Conservation (phyloP, 768 basidiomycete genomes). For the Rhodotorula taiwanensis region DNA sequence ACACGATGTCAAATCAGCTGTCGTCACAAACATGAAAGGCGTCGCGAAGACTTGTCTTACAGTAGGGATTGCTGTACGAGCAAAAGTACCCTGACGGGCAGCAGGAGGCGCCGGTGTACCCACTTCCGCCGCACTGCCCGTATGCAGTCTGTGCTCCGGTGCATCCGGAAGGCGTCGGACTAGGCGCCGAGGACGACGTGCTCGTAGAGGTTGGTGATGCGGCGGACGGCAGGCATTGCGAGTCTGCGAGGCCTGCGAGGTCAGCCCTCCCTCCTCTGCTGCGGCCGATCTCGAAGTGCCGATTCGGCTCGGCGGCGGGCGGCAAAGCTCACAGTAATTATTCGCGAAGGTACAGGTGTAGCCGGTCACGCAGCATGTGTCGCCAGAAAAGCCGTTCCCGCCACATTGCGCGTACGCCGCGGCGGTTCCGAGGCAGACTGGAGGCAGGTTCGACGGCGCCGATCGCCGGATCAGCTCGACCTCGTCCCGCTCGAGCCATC, state of each 20-base stretch:
- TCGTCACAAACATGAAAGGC: no score
- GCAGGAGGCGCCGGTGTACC: not conserved
- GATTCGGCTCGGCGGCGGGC: no score
- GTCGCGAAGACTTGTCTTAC: no score
- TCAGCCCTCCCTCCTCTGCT: not conserved
- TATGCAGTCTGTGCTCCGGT: not conserved
- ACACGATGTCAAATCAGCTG: not conserved
- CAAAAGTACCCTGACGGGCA: not conserved
- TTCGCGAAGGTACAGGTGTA: not conserved
- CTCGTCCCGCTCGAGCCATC: constrained; percentile 2
- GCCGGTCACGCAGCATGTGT: constrained; percentile 4
- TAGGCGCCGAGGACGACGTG: not conserved
- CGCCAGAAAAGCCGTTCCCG: not conserved
- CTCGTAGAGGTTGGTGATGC: not conserved
- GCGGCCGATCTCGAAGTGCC: no score
- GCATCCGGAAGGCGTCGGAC: not conserved
- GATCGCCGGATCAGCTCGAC: not conserved
- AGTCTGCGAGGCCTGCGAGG: not conserved
- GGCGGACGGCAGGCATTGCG: not conserved
- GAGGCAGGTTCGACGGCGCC: not conserved
- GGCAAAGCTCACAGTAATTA: constrained; percentile 6
- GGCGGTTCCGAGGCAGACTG: not conserved
- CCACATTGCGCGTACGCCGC: constrained; percentile 5
- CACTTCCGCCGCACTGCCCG: constrained; percentile 4
- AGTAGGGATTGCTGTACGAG: not conserved